Percentiles rank a stretch among this genome's conserved stretches.
Evolutionary conservation across 805 yeast species (phyloP).

Genomic region (Zygoascus ofunaensis): DNA sequence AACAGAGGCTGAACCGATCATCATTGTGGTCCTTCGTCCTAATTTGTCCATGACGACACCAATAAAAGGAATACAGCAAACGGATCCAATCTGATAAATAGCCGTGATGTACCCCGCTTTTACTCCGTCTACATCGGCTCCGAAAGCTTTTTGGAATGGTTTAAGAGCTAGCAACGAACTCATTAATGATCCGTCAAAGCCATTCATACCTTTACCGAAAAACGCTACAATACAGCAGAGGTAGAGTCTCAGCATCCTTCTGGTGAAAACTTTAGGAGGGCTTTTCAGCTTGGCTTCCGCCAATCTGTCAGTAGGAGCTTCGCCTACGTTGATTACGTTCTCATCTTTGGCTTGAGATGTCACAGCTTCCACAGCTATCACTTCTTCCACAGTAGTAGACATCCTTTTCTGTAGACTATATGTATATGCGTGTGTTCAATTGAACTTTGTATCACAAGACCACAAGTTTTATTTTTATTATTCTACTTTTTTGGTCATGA

Average conservation of each 20-base stretch:
- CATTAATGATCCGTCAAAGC: slow-evolving; percentile 11
- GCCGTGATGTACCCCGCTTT: slow-evolving; percentile 11
- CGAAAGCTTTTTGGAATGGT: slow-evolving; percentile 10
- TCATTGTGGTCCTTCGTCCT: slow-evolving; percentile 11
- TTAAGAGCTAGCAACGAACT: slow-evolving; percentile 7
- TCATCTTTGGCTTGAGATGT: no score
- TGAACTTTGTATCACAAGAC: no score
- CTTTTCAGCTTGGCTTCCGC: no score
- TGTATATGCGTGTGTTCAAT: no score
- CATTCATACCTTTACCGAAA: background rate
- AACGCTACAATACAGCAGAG: background rate
- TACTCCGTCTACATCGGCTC: slow-evolving; percentile 10
- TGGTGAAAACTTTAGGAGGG: background rate
- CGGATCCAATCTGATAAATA: slow-evolving; percentile 13
- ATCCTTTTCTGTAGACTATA: no score
- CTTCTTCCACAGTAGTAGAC: no score
- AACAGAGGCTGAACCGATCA: slow-evolving; percentile 8
- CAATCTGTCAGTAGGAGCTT: no score
- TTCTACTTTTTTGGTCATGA: no score
- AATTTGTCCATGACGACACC: slow-evolving; percentile 10
- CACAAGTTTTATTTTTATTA: no score
- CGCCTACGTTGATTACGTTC: no score
- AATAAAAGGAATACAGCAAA: slow-evolving; percentile 10
- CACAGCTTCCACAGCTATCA: no score
- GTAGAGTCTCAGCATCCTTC: background rate